Base-by-base conservation (phyloP, 441 rosid genomes). In the Breynia disticha region DNA sequence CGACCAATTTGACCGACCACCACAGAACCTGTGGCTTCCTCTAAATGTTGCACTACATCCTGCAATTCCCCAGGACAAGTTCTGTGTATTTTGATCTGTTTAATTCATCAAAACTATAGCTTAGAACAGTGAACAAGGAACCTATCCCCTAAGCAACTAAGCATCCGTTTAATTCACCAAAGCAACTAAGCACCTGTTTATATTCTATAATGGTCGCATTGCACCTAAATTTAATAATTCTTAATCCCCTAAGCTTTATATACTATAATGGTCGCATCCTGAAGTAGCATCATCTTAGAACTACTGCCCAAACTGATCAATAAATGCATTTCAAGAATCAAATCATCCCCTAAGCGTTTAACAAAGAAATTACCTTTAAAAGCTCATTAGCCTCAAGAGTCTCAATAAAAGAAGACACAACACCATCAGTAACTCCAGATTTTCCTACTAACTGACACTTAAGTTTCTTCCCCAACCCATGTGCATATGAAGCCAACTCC, bases 341-440 rank as follows among this genome's bases (percentile, higher is more conserved):
- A 39, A 39, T 14, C 44, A 39, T 24, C 7, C 32, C 3, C 32
- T 7, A 24, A 24, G 32, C 32, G 11, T 4, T 13, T 39, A 9
- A 39, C 32, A 39, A 39, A 39, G 12, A 9, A 39, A 6, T 39
- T 59, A 87, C 96, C 98, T 90, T 90, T 24, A 90, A 69, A 51
- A 90, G 87, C 74, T 90, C 98, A 56, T 85, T 85, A 69, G 90
- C 77, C 71, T 87, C 98, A 22, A 90, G 85, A 48, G 82, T 85
- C 72, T 87, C 96, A 6, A 79, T 48, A 62, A 90, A 90, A 7
- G 96, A 76, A 58, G 77, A 45, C 8, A 69, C 79, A 1, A 90
- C 83, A 38, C 72, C 72, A 11, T 75, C 86, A 7, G 95, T 90
- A 39, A 87, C 87, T 17, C 95, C 96, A 50, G 87, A 80, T 72